Evolutionary conservation across 331 rosid genomes (phyloP), one percentile per base, ranked within the genome.

Genomic region (Quercus tomentella): DNA sequence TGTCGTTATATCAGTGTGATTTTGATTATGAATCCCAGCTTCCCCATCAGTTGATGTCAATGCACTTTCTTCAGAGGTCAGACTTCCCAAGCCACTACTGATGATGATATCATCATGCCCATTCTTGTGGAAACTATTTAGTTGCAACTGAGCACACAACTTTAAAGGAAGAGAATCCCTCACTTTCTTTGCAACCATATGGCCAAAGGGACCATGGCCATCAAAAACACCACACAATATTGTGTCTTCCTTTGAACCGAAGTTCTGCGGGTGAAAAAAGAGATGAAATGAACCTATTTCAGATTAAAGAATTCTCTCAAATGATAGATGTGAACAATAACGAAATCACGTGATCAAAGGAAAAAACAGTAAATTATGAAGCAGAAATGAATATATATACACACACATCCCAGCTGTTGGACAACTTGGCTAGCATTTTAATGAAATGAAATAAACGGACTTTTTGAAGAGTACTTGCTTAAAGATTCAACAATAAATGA

Each of bases 181-280:
- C 45, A 94, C 93, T 77, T 87, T 92, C 89, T 80, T 92, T 4
- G 98, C 91, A 78, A 94, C 89, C 85, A 70, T 20, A 74, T 94
- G 98, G 20, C 98, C 98, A 60, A 23, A 26, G 26, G 96, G 98
- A 77, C 98, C 98, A 43, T 94, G 98, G 2, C 98, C 98, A 82
- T 94, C 98, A 74, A 94, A 94, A 41, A 92, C 93, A 26, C 96
- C 98, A 66, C 98, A 94, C 54, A 94, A 89, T 17, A 87, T 75
- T 6, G 85, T 72, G 71, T 86, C 94, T 12, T 76, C 70, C 73
- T 51, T 85, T 8, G 89, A 88, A 31, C 87, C 77, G 49, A 94
- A 90, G 55, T 87, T 92, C 87, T 93, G 84, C 56, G 9, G 56
- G n/a, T 58, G 17, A 28, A 70, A 58, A 76, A 63, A 72, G 63